Evolutionary conservation across 2,329 filamentous ascomycete species (phyloP), one percentile per base, ranked within the genome.

Genomic region (Trichoderma gracile): DNA sequence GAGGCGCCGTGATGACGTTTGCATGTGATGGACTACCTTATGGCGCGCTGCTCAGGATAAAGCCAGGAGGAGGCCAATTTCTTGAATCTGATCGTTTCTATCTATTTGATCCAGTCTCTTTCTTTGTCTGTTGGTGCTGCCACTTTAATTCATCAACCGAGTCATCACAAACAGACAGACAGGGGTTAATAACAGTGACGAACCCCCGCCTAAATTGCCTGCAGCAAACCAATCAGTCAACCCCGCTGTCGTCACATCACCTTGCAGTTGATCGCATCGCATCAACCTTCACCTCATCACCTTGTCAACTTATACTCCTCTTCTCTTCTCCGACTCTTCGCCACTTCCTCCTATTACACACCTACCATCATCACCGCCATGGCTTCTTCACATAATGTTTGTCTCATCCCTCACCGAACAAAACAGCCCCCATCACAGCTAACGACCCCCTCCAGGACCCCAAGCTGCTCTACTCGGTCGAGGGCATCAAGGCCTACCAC

Each of bases 401-500:
- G 63, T 30, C 49, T 7, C 60, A 21, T 30, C 33, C 25, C 7
- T 19, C 5, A 19, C 3, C 6, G 1, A 1, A 1, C 19, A 23
- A 49, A 3, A 10, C 5, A 14, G 3, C 3, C 3, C 3, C 3
- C 17, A 17, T 49, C 46, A 40, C 14, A 19, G 14, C 61, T 64
- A 58, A 64, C 45, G 25, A 15, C 8, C 46, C 21, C 14, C n/a
- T 7, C 17, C 63, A 77, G 75, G 86, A 89, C 68, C 86, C 86
- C 46, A 89, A 87, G 77, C 80, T 89, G 66, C 78, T 89, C 67
- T 89, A 89, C 75, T 85, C 86, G 71, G 84, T 98, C 75, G 87
- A 89, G 69, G 92, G 92, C 80, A 94, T 99, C 73, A 89, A 89
- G 69, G 95, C 94, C 68, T 97, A 92, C 79, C 92, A 97, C 75